Evolutionary conservation across 2,329 filamentous ascomycete genomes (phyloP).

Genomic region (Penicillium sp.): DNA sequence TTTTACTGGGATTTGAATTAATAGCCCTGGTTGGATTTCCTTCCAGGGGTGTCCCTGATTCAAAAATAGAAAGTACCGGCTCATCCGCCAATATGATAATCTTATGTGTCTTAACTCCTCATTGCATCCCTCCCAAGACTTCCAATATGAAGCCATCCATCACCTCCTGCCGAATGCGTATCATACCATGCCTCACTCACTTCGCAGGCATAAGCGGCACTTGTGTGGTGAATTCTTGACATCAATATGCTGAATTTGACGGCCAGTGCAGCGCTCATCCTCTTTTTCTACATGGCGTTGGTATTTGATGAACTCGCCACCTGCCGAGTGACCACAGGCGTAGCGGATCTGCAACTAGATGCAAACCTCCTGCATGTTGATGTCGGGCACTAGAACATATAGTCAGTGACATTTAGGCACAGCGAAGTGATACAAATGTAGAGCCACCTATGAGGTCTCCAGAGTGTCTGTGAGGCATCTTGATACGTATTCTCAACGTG

Average conservation of each 20-base stretch:
- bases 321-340: slow-evolving; percentile 14
- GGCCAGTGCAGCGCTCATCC: slow-evolving; percentile 14
- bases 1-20: neutral
- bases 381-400: neutral
- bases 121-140: neutral
- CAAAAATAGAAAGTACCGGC: neutral
- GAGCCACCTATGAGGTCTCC: neutral
- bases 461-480: neutral
- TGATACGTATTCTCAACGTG: neutral
- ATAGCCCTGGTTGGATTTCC: neutral
- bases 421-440: neutral
- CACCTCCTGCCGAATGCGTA: neutral
- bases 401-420: neutral
- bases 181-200: neutral
- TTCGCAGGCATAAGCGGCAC: slow-evolving; percentile 13
- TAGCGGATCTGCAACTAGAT: slow-evolving; percentile 15
- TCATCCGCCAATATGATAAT: neutral
- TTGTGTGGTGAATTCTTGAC: slow-evolving; percentile 13
- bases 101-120: neutral
- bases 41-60: neutral
- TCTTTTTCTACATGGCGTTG: slow-evolving; percentile 9
- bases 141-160: neutral
- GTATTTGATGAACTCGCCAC: slow-evolving; percentile 20
- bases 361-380: slow-evolving; percentile 1
- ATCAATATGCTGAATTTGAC: slow-evolving; percentile 9